Conservation (phyloP, 169 alveolate species). For the Cryptosporidium xiaoi region DNA sequence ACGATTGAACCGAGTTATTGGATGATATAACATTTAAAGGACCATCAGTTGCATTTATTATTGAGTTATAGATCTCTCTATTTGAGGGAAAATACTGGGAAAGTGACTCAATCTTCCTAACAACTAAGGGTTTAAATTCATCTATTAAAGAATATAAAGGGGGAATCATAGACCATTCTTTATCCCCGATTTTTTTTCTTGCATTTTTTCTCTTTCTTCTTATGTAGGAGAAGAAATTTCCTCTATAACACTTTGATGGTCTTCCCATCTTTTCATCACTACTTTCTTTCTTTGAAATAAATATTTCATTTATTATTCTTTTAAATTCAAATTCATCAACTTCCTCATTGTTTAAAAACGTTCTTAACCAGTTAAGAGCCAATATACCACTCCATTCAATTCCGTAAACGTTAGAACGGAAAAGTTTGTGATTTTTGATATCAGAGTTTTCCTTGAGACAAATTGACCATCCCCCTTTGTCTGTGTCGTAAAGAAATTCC, state of each 20-base stretch:
- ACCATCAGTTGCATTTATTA: neutral
- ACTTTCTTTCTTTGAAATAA: neutral
- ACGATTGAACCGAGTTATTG: conserved; percentile 12
- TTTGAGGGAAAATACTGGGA: conserved; percentile 57
- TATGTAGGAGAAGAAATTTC: conserved; percentile 13
- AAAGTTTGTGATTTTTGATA: neutral
- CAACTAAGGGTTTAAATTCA: neutral
- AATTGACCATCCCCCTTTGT: conserved; percentile 6
- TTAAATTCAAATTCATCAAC: neutral
- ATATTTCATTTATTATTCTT: neutral
- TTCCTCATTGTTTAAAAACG: neutral
- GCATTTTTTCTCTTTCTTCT: conserved; percentile 32
- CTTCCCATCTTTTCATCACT: conserved; percentile 42
- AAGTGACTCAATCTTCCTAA: conserved; percentile 2
- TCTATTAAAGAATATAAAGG: conserved; percentile 2
- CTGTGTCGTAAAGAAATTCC: neutral
- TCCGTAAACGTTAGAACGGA: conserved; percentile 17
- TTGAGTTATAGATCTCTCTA: conserved; percentile 44
- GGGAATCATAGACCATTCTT: conserved; percentile 47
- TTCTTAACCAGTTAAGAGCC: conserved; percentile 34
- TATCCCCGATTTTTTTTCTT: conserved; percentile 22
- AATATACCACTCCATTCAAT: conserved; percentile 72
- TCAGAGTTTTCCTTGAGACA: neutral
- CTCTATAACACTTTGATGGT: conserved; percentile 20
- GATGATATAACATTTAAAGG: neutral